phyloP scores from a whole-genome alignment of 257 asterid genomes.

The Apocynum venetum region DNA sequence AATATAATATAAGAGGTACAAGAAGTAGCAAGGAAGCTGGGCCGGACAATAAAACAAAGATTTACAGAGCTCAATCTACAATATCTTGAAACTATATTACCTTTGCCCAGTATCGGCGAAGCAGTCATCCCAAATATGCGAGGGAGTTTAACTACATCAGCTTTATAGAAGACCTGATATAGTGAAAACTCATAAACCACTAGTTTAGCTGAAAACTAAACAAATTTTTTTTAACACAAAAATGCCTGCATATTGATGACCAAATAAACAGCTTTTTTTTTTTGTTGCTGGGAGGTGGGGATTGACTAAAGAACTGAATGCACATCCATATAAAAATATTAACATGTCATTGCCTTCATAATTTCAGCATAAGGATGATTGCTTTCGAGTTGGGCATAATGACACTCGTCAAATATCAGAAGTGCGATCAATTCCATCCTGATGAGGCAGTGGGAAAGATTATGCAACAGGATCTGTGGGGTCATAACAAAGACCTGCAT shows the following conservation, averaged over 20 bases:
- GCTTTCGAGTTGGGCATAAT: constrained; percentile 89
- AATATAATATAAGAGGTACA: not conserved
- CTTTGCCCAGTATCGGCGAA: constrained; percentile 92
- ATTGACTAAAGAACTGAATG: not conserved
- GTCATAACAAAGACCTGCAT: constrained; percentile 96
- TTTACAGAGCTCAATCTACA: not conserved
- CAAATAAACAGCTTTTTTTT: not conserved
- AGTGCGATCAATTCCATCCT: constrained; percentile 77
- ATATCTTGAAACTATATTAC: constrained; percentile 31
- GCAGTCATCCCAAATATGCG: constrained; percentile 99
- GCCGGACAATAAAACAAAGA: not conserved
- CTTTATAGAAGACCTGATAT: constrained; percentile 69
- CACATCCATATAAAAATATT: not conserved
- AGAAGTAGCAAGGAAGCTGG: not conserved
- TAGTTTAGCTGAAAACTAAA: not conserved
- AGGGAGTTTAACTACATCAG: constrained; percentile 58
- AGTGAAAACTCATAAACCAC: constrained; percentile 21
- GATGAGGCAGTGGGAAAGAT: constrained; percentile 76
- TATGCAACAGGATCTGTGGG: constrained; percentile 71
- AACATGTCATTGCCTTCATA: constrained; percentile 65
- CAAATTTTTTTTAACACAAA: not conserved
- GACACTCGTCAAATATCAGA: constrained; percentile 96
- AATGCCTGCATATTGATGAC: not conserved
- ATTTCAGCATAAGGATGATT: constrained; percentile 95
- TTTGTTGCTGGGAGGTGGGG: not conserved